Evolutionary conservation across 176 grass and related monocot species (phyloP).

Genomic region (Bonia amplexicaulis): DNA sequence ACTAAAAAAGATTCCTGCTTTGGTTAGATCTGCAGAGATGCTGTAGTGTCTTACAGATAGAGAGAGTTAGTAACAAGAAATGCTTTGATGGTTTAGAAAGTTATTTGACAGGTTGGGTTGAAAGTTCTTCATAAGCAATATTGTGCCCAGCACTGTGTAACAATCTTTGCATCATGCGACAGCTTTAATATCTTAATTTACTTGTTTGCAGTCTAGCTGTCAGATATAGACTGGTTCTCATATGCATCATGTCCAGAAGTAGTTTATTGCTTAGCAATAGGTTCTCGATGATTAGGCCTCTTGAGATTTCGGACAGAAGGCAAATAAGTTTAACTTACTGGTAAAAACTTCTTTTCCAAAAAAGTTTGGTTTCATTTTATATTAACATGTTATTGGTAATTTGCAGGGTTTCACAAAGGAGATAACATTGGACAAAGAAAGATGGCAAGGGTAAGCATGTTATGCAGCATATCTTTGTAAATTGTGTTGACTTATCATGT

Average conservation of each 20-base stretch:
- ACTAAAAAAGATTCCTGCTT: neutral
- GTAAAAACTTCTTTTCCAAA: neutral
- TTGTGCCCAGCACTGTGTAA: neutral
- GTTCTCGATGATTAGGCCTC: neutral
- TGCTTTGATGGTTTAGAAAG: neutral
- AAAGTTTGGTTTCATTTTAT: neutral
- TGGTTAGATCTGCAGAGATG: neutral
- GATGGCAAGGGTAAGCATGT: conserved; percentile 91
- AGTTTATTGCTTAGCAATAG: neutral
- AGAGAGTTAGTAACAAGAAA: neutral
- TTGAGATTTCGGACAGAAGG: neutral
- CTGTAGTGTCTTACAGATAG: neutral
- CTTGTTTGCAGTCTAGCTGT: neutral
- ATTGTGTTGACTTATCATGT: conserved; percentile 6
- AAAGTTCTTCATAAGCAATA: neutral
- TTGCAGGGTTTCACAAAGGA: conserved; percentile 96
- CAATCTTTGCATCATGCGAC: neutral
- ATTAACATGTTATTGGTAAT: neutral
- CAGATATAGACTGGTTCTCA: neutral
- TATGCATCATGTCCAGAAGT: neutral
- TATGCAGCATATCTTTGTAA: conserved; percentile 21
- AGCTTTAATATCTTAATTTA: neutral
- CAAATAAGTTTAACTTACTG: neutral
- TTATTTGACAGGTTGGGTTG: neutral
- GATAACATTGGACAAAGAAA: conserved; percentile 89